Percentiles rank a stretch among this genome's conserved stretches.
These are phyloP conservation scores for Neoarthrinium moseri DNA, from an alignment of 2,329 filamentous ascomycete species.

Conservation along the genomic window DNA sequence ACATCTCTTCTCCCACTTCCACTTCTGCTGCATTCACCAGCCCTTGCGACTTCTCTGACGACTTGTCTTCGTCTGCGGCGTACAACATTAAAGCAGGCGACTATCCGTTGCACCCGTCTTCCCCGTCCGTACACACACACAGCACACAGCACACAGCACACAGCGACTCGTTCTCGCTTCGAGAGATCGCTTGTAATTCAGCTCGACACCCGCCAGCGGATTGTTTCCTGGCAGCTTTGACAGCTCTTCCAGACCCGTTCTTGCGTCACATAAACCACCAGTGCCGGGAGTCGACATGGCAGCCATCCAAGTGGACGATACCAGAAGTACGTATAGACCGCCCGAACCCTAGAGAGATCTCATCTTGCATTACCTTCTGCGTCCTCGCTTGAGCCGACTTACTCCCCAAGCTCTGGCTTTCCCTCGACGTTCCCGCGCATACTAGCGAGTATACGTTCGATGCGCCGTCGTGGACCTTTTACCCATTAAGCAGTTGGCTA, in stretches of 20 bases:
- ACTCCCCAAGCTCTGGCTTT: too few species aligned
- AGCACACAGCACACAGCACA: too few species aligned
- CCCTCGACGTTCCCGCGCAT: too few species aligned
- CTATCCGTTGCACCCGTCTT: constrained; percentile 1
- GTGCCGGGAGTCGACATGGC: constrained; percentile 34
- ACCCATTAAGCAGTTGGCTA: too few species aligned
- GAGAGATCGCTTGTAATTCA: not conserved
- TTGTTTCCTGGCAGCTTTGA: not conserved
- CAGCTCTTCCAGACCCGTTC: constrained; percentile 1
- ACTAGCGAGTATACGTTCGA: too few species aligned
- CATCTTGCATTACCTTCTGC: not conserved
- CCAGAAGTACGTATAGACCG: constrained; percentile 36
- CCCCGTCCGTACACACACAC: not conserved
- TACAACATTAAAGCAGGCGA: constrained; percentile 4
- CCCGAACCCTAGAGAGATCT: not conserved
- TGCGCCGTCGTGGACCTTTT: too few species aligned
- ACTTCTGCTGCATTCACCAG: too few species aligned
- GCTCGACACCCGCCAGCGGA: not conserved
- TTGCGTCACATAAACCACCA: constrained; percentile 12
- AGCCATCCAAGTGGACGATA: constrained; percentile 33
- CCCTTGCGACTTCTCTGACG: not conserved
- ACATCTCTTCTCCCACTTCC: not conserved
- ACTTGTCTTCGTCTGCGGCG: not conserved
- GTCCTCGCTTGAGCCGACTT: too few species aligned
- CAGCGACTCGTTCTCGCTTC: not conserved